Evolutionary conservation across 169 alveolate species (phyloP), one percentile per base, ranked within the genome.

Genomic region (Theileria luwenshuni): DNA sequence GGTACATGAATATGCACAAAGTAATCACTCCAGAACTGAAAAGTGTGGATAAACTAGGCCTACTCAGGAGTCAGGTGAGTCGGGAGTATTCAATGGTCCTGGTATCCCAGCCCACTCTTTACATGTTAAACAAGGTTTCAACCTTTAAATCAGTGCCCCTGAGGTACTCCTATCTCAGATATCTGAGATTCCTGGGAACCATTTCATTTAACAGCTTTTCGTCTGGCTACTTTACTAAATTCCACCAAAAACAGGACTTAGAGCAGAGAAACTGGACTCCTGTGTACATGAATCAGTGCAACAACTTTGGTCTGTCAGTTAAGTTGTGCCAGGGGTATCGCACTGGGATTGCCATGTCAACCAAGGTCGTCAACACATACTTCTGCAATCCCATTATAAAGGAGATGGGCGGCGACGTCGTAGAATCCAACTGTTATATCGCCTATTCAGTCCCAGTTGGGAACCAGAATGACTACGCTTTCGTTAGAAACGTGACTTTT

Each of bases 1-100:
- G 87, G 21, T 79, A 79, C 65, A 47, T 73, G 83, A 63, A 79
- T 59, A 79, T 79, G 87, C 41, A 62, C 65, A 62, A 71, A 58
- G 6, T 21, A 2, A 27, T 42, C 21, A 49, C 74, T 0, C 51
- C 69, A 10, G 48, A 58, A 77, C 67, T 21, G 28, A 41, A n/a
- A 35, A 21, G 12, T 54, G 47, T 8, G 7, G 65, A 32, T 62
- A 35, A 42, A n/a, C 42, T 23, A 28, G 8, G 54, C 35, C 54
- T 32, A 1, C 28, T 21, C 12, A 41, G 35, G 27, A n/a, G 45
- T n/a, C 51, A 68, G 35, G 28, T 41, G 32, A 41, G 33, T 19
- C 62, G 25, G 13, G 69, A 67, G 19, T 43, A 30, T 71, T 43
- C 56, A 32, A 54, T 69, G 35, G 33, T 56, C 32, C 17, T 69